A percentile compares a stretch with the other conserved stretches of the same genome.
phyloP scores from a whole-genome alignment of 495 filamentous ascomycete species.

The Aspergillus ellipticus region DNA sequence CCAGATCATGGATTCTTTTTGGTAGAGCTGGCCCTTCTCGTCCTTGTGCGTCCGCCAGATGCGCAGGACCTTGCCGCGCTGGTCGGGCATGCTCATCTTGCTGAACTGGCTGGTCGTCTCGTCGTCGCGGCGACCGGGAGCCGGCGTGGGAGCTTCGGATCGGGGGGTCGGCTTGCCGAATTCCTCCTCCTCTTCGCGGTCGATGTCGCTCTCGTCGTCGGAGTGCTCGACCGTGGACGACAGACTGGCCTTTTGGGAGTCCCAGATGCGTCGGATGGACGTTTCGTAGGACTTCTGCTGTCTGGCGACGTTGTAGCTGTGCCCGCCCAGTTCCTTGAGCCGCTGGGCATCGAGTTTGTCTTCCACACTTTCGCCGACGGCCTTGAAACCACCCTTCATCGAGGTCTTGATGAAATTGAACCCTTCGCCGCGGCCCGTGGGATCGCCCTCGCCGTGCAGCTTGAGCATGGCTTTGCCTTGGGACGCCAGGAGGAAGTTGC shows the following conservation, averaged over 20 bases:
- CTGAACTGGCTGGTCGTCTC: slow-evolving; percentile 88
- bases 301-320: slow-evolving; percentile 92
- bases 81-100: slow-evolving; percentile 65
- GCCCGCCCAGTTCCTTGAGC: slow-evolving; percentile 85
- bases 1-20: slow-evolving; percentile 58
- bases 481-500: slow-evolving; percentile 91
- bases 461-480: slow-evolving; percentile 96
- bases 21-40: slow-evolving; percentile 58
- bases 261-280: slow-evolving; percentile 86
- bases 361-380: slow-evolving; percentile 79
- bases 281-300: slow-evolving; percentile 88
- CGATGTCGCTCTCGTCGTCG: slow-evolving; percentile 61
- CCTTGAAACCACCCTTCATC: slow-evolving; percentile 98
- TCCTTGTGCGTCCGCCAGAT: slow-evolving; percentile 66
- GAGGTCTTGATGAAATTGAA: slow-evolving; percentile 95
- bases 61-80: slow-evolving; percentile 65
- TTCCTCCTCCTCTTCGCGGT: slow-evolving; percentile 63
- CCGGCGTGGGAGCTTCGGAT: slow-evolving; percentile 59
- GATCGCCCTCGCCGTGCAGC: slow-evolving; percentile 90
- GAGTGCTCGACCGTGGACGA: slow-evolving; percentile 60
- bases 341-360: slow-evolving; percentile 81
- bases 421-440: slow-evolving; percentile 87
- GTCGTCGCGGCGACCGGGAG: slow-evolving; percentile 56
- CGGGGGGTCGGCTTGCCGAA: slow-evolving; percentile 59
- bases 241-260: slow-evolving; percentile 74